Base-by-base conservation (phyloP, 257 asterid genomes). In the Solanum pimpinellifolium region DNA sequence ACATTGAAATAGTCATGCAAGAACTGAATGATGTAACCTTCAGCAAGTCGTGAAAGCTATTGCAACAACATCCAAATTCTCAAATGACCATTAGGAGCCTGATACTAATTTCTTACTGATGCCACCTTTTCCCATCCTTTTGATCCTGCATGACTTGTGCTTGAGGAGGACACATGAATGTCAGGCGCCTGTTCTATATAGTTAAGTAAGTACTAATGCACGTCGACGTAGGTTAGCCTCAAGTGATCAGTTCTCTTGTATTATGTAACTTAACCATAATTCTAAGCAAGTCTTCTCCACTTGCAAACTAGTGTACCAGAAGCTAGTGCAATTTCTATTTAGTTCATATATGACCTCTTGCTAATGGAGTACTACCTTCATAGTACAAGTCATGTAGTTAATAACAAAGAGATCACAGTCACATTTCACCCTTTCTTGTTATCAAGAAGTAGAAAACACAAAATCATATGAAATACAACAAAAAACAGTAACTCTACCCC, bases 1-100 rank as follows among this genome's bases (percentile, higher is more conserved):
- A 91, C 35, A 94, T 94, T 52, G 94, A 90, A 59, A 44, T 90
- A 0, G 92, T 96, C 86, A 93, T 94, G 94, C 94, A 89, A 88
- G 97, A 92, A 88, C 89, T 96, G 86, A 88, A 93, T 49, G 89
- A 82, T 74, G 83, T 91, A 41, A 37, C 74, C 44, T 77, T 90
- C 52, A 29, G 73, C 59, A 81, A 49, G 85, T 88, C 86, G 11
- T 90, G 91, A 90, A 56, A 31, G n/a, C 86, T 33, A 29, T 11
- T 83, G 25, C 65, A 56, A 4, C 74, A 70, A 33, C 65, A 42
- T 41, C 80, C 46, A 76, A 62, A 84, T 65, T 83, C 5, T 21
- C 87, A n/a, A 25, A 44, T 37, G 86, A 75, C 86, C 56, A 21
- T 66, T 85, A 78, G 89, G 76, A 83, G 59, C 66, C 84, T 25